Evolutionary conservation across 2,329 filamentous ascomycete species (phyloP), one percentile per base, ranked within the genome.

Genomic region (Pseudogymnoascus sp.): DNA sequence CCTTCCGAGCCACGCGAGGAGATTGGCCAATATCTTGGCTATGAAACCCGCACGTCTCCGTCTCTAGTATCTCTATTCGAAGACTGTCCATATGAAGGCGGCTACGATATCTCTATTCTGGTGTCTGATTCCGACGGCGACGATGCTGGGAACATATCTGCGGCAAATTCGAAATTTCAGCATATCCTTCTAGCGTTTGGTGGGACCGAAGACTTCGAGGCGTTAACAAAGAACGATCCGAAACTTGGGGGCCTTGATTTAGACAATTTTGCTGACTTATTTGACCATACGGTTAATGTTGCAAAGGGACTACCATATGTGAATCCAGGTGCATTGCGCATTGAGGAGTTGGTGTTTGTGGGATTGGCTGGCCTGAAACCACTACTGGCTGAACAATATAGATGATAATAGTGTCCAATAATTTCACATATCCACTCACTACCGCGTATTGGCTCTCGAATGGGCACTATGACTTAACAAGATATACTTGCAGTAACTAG

Each of bases 21-120:
- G 65, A 83, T 79, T 1, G 91, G 91, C 0, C 94, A 91, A 74
- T 95, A 92, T 75, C 96, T 91, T 90, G 91, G 91, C 52, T 96
- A 88, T 73, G 81, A 78, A 7, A 84, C 92, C 3, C 83, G 91
- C 27, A 83, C 81, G 64, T 86, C 86, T 36, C 69, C 74, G 4
- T 87, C 83, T 2, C 80, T 96, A 4, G 88, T 88, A 4, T 77
- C 81, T 4, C 84, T 95, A 6, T 92, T 93, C 69, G 92, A 89
- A 3, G 89, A 92, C 72, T 87, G 84, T 66, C 81, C 84, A 0
- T 91, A 84, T 71, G 84, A 89, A 62, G 85, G 83, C 52, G 91
- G 91, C 10, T 96, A 96, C 74, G 90, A 95, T 73, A 68, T 92
- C 62, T 90, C 86, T 67, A 85, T 96, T 67, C 91, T 90, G 13